These are phyloP conservation scores for Fomitopsis schrenkii DNA, from an alignment of 1,284 basidiomycete genomes.

Conservation along the genomic window DNA sequence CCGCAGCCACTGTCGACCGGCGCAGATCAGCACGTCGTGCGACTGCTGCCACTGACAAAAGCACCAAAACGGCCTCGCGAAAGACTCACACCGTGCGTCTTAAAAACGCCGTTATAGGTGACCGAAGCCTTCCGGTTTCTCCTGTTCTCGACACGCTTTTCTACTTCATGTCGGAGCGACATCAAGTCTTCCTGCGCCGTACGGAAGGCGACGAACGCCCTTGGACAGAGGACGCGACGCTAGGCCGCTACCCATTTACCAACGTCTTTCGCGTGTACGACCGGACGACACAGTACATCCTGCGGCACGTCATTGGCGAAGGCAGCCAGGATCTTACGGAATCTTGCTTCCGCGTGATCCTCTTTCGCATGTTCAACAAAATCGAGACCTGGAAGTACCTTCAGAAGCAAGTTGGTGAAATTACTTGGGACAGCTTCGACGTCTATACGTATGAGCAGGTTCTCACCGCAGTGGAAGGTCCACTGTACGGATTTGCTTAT, in stretches of 20 bases:
- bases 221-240: constrained; percentile 35
- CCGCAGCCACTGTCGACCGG: neutral
- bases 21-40: neutral
- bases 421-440: constrained; percentile 33
- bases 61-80: neutral
- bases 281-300: constrained; percentile 37
- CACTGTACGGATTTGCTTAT: constrained; percentile 35
- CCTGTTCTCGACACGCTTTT: constrained; percentile 32
- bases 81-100: neutral
- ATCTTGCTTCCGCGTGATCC: constrained; percentile 37
- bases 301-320: constrained; percentile 33
- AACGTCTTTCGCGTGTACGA: constrained; percentile 42
- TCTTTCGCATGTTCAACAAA: constrained; percentile 39
- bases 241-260: constrained; percentile 34
- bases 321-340: constrained; percentile 34
- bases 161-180: constrained; percentile 33
- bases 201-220: constrained; percentile 27
- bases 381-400: constrained; percentile 40
- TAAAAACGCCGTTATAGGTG: constrained; percentile 24
- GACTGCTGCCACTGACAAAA: neutral
- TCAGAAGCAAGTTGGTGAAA: constrained; percentile 26
- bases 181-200: constrained; percentile 29
- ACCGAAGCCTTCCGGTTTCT: constrained; percentile 22
- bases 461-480: constrained; percentile 20
- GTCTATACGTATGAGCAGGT: constrained; percentile 30